Evolutionary conservation across 108 stramenopile genomes (phyloP).

Genomic region (Schizochytrium sp.): DNA sequence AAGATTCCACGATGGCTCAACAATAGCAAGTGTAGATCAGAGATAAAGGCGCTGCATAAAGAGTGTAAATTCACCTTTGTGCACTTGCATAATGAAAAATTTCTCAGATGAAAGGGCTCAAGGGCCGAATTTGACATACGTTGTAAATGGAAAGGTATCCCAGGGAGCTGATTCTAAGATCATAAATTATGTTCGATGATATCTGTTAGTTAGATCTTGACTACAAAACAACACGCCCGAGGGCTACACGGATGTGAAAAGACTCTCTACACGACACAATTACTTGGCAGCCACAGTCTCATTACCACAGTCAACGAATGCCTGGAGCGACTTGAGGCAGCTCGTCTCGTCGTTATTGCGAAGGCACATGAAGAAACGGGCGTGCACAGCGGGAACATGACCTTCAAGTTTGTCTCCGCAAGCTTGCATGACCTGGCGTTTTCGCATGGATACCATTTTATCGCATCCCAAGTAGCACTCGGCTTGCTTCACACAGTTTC

Average conservation of each 20-base stretch:
- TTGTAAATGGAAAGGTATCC: no score
- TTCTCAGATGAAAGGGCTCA: no score
- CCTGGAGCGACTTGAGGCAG: background rate
- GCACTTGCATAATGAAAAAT: no score
- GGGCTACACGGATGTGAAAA: background rate
- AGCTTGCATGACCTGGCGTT: background rate
- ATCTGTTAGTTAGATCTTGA: background rate
- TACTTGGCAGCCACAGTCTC: background rate
- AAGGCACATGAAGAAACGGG: constrained; percentile 9
- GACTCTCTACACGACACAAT: background rate
- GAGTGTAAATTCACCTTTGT: no score
- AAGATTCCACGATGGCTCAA: background rate
- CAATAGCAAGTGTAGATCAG: background rate
- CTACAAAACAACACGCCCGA: background rate
- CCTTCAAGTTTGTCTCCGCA: constrained; percentile 36
- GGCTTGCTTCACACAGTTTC: background rate
- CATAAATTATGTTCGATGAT: no score
- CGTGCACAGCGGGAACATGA: background rate
- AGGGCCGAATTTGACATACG: no score
- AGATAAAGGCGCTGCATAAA: background rate
- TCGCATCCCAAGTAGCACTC: constrained; percentile 41
- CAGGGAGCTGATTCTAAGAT: no score
- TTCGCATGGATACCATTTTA: background rate
- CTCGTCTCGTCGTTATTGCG: background rate
- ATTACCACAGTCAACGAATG: background rate